These are phyloP conservation scores for Lobosporangium transversale DNA, from an alignment of 192 early-diverging fungal species.

Conservation along the genomic window DNA sequence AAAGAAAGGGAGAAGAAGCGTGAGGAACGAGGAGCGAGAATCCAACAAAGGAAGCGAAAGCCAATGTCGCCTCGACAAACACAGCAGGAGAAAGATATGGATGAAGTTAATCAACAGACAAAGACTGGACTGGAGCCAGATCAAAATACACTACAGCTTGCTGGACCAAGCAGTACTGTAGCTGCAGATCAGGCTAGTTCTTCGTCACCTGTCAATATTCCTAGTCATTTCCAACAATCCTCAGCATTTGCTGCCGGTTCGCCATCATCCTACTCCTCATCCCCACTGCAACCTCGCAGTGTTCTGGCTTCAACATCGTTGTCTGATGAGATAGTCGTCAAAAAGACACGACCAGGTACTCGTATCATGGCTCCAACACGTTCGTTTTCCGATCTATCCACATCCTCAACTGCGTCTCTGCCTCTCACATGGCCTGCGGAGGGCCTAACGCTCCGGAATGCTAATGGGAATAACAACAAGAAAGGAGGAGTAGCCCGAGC, in stretches of 20 bases:
- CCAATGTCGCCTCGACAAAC: neutral
- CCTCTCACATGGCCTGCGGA: constrained; percentile 14
- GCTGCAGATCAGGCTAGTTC: neutral
- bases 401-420: constrained; percentile 20
- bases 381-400: constrained; percentile 6
- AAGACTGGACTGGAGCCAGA: neutral
- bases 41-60: constrained; percentile 20
- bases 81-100: neutral
- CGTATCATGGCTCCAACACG: constrained; percentile 35
- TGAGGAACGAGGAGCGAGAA: constrained; percentile 28
- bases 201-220: constrained; percentile 39
- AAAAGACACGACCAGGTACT: constrained; percentile 32
- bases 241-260: constrained; percentile 6
- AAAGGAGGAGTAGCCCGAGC: neutral
- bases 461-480: too few species aligned
- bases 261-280: constrained; percentile 33
- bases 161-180: neutral
- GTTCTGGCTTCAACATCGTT: constrained; percentile 38
- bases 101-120: neutral
- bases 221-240: constrained; percentile 18
- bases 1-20: constrained; percentile 34
- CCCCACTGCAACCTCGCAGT: constrained; percentile 40
- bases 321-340: constrained; percentile 45
- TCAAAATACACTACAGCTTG: neutral
- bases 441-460: constrained; percentile 8